Conservation (phyloP, 495 filamentous ascomycete species). For the Beverwykella pulmonaria region DNA sequence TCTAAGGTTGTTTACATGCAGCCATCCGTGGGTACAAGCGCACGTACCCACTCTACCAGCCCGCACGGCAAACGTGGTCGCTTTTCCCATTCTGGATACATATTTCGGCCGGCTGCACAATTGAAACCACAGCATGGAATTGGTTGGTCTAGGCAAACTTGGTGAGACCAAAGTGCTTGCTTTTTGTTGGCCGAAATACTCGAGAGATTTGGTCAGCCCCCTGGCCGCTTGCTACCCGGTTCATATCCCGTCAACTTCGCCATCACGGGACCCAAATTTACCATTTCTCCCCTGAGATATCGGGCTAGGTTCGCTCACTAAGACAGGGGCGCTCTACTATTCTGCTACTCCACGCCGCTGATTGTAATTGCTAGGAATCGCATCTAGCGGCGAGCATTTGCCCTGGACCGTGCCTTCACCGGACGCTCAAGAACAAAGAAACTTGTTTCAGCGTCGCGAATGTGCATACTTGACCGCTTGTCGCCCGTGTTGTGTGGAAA, state of each 20-base stretch:
- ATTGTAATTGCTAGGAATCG: neutral
- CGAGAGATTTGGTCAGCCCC: slow-evolving; percentile 10
- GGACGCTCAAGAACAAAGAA: slow-evolving; percentile 33
- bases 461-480: slow-evolving; percentile 30
- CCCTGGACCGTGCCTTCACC: slow-evolving; percentile 26
- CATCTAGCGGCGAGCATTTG: slow-evolving; percentile 5
- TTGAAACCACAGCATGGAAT: neutral
- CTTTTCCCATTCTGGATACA: slow-evolving; percentile 19
- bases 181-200: slow-evolving; percentile 29
- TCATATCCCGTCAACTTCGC: neutral
- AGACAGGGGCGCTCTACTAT: neutral
- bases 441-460: slow-evolving; percentile 14
- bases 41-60: slow-evolving; percentile 25
- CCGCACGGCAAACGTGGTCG: slow-evolving; percentile 36
- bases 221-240: slow-evolving; percentile 9
- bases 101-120: slow-evolving; percentile 21
- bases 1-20: slow-evolving; percentile 30
- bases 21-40: slow-evolving; percentile 30
- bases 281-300: neutral
- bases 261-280: neutral
- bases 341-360: neutral
- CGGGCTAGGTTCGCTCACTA: neutral
- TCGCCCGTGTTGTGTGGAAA: slow-evolving; percentile 2
- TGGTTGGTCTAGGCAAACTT: slow-evolving; percentile 20
- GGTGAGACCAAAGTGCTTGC: neutral